Conservation (phyloP, 257 asterid genomes). For the Jaltomata sinuosa region DNA sequence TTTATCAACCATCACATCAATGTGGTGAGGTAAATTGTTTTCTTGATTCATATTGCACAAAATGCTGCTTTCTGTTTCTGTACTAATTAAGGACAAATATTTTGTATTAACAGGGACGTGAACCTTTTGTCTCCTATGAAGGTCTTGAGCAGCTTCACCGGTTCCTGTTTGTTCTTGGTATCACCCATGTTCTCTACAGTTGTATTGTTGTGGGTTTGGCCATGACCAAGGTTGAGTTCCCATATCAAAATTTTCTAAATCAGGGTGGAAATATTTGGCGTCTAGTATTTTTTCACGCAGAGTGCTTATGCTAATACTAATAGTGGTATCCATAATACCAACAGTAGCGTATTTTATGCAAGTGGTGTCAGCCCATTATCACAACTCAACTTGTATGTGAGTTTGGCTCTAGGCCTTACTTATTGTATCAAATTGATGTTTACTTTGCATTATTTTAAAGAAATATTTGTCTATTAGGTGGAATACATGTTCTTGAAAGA, state of each 20-base stretch:
- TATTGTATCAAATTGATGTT: background rate
- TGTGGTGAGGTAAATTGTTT: conserved; percentile 56
- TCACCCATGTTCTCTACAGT: conserved; percentile 73
- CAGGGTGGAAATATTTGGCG: background rate
- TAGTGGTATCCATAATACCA: background rate
- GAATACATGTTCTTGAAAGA: background rate
- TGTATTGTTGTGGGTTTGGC: conserved; percentile 67
- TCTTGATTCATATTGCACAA: background rate
- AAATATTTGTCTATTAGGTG: background rate
- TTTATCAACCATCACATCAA: conserved; percentile 30
- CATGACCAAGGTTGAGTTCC: conserved; percentile 73
- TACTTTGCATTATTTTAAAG: background rate
- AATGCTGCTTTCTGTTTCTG: background rate
- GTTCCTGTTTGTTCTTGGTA: conserved; percentile 81
- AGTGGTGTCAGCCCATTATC: background rate
- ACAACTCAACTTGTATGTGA: background rate
- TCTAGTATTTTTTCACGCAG: background rate
- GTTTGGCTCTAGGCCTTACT: background rate
- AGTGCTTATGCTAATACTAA: background rate
- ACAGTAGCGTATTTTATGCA: background rate
- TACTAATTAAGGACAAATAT: background rate
- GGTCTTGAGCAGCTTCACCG: conserved; percentile 87
- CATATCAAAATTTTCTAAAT: background rate
- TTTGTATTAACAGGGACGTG: conserved; percentile 41
- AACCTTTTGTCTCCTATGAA: conserved; percentile 82